Evolutionary conservation across 2,329 filamentous ascomycete genomes (phyloP).

Genomic region (Fusarium austroafricanum): DNA sequence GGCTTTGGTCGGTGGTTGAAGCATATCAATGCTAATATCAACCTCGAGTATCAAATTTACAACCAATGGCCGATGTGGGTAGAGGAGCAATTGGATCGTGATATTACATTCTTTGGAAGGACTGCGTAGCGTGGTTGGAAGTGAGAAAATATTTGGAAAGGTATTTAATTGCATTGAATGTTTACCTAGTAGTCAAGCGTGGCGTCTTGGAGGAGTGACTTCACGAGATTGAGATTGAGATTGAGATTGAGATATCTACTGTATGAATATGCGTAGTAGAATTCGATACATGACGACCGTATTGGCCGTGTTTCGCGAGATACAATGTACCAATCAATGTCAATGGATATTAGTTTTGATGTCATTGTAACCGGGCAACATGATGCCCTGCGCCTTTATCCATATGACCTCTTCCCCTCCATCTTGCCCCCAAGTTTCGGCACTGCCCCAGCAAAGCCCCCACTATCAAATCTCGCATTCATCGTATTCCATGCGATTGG

Average conservation of each 20-base stretch:
- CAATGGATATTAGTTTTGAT: not conserved
- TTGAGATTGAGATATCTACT: not conserved
- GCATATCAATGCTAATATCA: slow-evolving; percentile 61
- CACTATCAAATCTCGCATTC: slow-evolving; percentile 46
- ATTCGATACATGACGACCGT: not conserved
- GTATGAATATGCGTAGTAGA: not conserved
- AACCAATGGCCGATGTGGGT: slow-evolving; percentile 68
- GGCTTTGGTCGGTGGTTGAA: slow-evolving; percentile 64
- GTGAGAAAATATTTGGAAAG: not conserved
- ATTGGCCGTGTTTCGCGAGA: not conserved
- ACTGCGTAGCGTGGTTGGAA: not conserved
- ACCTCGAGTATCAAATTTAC: slow-evolving; percentile 57
- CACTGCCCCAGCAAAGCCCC: slow-evolving; percentile 31
- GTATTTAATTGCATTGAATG: not conserved
- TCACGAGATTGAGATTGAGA: not conserved
- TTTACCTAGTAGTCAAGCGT: not conserved
- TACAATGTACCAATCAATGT: not conserved
- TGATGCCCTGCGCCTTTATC: not conserved
- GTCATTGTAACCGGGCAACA: slow-evolving; percentile 3
- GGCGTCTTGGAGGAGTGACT: not conserved
- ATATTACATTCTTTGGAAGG: slow-evolving; percentile 60
- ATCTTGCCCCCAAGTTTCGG: not conserved
- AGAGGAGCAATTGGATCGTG: slow-evolving; percentile 59
- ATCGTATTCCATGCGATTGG: slow-evolving; percentile 44
- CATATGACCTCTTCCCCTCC: not conserved